Base-by-base conservation (phyloP, 768 basidiomycete genomes). In the Mycena chlorophos region DNA sequence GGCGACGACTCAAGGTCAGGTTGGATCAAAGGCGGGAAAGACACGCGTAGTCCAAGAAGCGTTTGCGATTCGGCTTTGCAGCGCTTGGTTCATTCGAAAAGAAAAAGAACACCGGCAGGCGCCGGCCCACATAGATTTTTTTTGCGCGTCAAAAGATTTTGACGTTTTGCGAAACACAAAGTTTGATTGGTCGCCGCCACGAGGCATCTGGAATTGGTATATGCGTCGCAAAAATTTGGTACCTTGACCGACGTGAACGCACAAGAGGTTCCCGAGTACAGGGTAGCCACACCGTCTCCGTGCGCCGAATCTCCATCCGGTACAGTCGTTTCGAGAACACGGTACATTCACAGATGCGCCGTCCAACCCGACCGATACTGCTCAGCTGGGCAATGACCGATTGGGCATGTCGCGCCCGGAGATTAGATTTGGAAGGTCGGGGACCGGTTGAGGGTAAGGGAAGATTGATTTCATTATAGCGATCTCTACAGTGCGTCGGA, bases 211-310 rank as follows among this genome's bases (percentile, higher is more conserved):
- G 62, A 81, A 82, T 78, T 77, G 84, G 86, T 71, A 87, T 69
- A 70, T 79, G 57, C 58, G 82, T 72, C 69, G 77, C 81, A 70
- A 74, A 67, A 73, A 61, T 68, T 69, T 78, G 83, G 83, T 69
- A 72, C 72, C 63, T 69, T 71, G 63, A 69, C 72, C 68, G 71
- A 69, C 60, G 64, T 72, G 75, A 84, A 85, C 84, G 81, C 85
- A 84, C 78, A 80, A 71, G 74, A 73, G 78, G 75, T 77, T 79
- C 83, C 83, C 79, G 84, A 74, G 80, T 77, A 80, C 76, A 81
- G 80, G 78, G 79, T 74, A 75, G 80, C 42, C 54, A 23, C 86
- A 83, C 75, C 76, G 73, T 73, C 80, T 75, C 82, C 85, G 77
- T 84, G 82, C 81, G 68, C 68, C 72, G 79, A n/a, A n/a, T 72